These are phyloP conservation scores for Solanum hybrid DNA, from an alignment of 305 asterid genomes.

Conservation along the genomic window DNA sequence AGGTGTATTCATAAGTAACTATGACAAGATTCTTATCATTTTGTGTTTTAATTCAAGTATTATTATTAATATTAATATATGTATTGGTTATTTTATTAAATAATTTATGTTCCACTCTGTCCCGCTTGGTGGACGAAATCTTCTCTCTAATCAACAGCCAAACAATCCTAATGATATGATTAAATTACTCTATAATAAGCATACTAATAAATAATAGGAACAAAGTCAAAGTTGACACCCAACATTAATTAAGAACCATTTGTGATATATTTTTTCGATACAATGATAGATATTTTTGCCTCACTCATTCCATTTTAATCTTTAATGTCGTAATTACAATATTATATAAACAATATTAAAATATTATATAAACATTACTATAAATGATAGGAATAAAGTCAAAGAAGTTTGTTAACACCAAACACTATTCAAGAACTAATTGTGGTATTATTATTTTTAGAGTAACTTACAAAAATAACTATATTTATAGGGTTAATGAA, in stretches of 20 bases:
- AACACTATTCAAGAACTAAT: background rate
- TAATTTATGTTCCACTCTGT: no score
- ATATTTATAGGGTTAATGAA: no score
- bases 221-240: background rate
- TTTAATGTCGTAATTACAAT: background rate
- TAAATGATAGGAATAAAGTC: background rate
- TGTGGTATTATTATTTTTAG: background rate
- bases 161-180: background rate
- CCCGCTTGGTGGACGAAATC: no score
- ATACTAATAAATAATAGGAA: background rate
- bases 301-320: no score
- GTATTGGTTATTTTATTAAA: no score
- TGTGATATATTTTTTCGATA: background rate
- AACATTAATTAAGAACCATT: background rate
- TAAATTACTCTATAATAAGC: background rate
- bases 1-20: no score
- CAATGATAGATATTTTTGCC: no score
- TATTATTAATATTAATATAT: no score
- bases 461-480: no score
- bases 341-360: background rate
- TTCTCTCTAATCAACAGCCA: background rate
- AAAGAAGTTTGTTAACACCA: background rate
- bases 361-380: background rate
- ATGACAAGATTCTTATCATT: no score
- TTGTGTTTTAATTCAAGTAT: no score